Evolutionary conservation across 164 flowering plant species (phyloP).

Genomic region (Akebia trifoliata): DNA sequence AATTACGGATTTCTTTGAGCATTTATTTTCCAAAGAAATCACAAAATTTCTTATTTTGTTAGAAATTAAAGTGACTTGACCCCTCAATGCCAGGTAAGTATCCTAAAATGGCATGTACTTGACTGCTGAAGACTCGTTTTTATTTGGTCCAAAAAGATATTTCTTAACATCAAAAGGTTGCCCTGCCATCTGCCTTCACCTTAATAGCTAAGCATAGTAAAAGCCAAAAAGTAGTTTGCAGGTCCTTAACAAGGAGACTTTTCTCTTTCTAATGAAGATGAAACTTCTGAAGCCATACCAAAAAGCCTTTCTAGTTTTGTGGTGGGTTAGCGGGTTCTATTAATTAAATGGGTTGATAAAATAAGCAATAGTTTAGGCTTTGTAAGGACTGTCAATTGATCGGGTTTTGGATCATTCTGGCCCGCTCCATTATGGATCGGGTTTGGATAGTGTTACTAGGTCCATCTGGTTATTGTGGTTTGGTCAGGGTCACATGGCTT

Average conservation of each 20-base stretch:
- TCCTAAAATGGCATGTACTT: slow-evolving; percentile 1
- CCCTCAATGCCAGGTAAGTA: not conserved
- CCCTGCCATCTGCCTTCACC: not conserved
- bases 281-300: not conserved
- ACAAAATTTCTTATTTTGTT: not conserved
- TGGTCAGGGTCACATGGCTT: no score
- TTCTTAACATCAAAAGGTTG: not conserved
- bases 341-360: not conserved
- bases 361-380: no score
- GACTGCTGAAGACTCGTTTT: not conserved
- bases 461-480: no score
- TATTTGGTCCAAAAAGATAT: not conserved
- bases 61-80: not conserved
- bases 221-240: not conserved
- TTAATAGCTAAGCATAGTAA: slow-evolving; percentile 3
- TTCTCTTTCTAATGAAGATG: not conserved
- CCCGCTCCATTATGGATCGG: no score
- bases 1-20: not conserved
- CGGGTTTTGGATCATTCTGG: no score
- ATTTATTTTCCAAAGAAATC: not conserved
- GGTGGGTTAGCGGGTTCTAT: not conserved
- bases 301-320: not conserved
- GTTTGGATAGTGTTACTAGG: no score
- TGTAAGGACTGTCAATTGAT: no score
- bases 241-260: not conserved